Evolutionary conservation across 2,329 filamentous ascomycete species (phyloP).

Genomic region (Alternaria postmessia): DNA sequence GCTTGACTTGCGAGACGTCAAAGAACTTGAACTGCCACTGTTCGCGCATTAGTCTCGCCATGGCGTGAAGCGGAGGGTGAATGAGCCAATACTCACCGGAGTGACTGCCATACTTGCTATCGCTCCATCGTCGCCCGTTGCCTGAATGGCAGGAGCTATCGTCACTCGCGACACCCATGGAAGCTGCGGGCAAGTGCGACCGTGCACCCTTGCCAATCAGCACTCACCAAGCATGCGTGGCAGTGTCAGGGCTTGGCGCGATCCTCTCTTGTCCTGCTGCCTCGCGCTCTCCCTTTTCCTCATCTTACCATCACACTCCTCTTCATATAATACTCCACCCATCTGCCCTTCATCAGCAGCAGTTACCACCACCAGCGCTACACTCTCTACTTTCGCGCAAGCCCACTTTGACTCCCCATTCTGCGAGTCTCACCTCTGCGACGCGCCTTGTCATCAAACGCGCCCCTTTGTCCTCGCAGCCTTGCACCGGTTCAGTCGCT

Average conservation of each 20-base stretch:
- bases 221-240: conserved; percentile 4
- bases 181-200: conserved; percentile 30
- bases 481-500: conserved; percentile 15
- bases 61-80: conserved; percentile 1
- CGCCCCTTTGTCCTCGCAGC: conserved; percentile 26
- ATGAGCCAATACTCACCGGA: conserved; percentile 42
- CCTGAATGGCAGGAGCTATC: conserved; percentile 31
- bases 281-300: conserved; percentile 23
- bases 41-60: conserved; percentile 33
- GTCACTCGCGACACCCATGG: conserved; percentile 21
- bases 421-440: conserved; percentile 22
- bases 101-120: conserved; percentile 53
- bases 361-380: conserved; percentile 17
- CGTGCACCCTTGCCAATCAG: conserved; percentile 14
- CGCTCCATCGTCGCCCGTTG: conserved; percentile 34
- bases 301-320: conserved; percentile 17
- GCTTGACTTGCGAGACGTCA: conserved; percentile 85
- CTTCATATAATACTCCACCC: conserved; percentile 11
- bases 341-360: conserved; percentile 19
- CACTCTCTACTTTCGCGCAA: conserved; percentile 24
- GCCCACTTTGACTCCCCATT: conserved; percentile 15
- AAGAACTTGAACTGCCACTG: conserved; percentile 99
- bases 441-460: conserved; percentile 31
- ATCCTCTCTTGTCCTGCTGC: conserved; percentile 25
- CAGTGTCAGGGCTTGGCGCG: conserved; percentile 16